A percentile compares a stretch with the other conserved stretches of the same genome.
Conservation (phyloP, 2,329 filamentous ascomycete species). For the Claviceps pazoutovae region DNA sequence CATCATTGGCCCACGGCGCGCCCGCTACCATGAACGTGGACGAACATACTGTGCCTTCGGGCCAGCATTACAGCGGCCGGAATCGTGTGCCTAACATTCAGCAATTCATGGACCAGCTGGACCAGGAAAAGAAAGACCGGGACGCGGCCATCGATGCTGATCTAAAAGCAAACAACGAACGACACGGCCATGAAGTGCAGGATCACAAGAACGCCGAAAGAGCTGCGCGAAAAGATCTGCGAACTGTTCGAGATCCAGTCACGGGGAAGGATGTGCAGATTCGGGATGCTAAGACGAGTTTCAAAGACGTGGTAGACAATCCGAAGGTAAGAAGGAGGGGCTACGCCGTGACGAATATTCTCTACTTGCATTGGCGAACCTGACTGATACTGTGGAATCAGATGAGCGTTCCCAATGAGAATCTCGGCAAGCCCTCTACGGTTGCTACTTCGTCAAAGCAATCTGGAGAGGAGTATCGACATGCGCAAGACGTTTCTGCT, state of each 20-base stretch:
- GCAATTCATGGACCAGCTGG: slow-evolving; percentile 67
- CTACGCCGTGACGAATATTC: no score
- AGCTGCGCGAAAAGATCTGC: slow-evolving; percentile 37
- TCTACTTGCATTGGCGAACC: neutral
- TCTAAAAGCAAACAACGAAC: slow-evolving; percentile 19
- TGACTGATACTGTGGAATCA: slow-evolving; percentile 17
- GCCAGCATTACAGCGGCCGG: slow-evolving; percentile 64
- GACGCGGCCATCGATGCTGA: slow-evolving; percentile 57
- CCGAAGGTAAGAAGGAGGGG: slow-evolving; percentile 39
- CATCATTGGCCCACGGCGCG: neutral
- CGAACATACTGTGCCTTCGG: slow-evolving; percentile 28
- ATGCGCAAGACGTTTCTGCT: slow-evolving; percentile 77
- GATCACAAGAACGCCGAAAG: slow-evolving; percentile 28
- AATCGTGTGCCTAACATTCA: slow-evolving; percentile 83
- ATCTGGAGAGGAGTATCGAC: slow-evolving; percentile 64
- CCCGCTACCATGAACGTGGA: slow-evolving; percentile 21
- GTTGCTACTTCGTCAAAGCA: slow-evolving; percentile 59
- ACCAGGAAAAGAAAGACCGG: slow-evolving; percentile 62
- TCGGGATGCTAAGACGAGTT: slow-evolving; percentile 59
- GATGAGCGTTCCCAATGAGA: slow-evolving; percentile 81
- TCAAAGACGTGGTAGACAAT: slow-evolving; percentile 56
- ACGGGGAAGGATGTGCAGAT: slow-evolving; percentile 80
- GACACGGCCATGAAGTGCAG: slow-evolving; percentile 21
- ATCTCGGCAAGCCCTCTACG: slow-evolving; percentile 61
- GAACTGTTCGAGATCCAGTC: slow-evolving; percentile 71